Percentiles rank a stretch among this genome's conserved stretches.
Conservation (phyloP, 495 filamentous ascomycete species). For the Stereocaulon alpinum region DNA sequence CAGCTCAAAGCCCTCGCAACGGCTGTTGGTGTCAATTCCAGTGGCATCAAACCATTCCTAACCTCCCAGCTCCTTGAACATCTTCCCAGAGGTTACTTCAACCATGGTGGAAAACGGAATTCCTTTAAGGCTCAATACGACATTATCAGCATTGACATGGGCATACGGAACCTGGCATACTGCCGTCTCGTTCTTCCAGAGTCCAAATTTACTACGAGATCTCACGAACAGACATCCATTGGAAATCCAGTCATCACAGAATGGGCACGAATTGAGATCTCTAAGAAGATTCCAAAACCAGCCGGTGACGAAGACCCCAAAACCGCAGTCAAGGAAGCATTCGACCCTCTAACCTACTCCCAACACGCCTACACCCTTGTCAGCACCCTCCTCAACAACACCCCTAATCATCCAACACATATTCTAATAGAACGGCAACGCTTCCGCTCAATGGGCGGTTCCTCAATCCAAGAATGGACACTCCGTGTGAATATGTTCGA, state of each 20-base stretch:
- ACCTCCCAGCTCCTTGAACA: constrained; percentile 16
- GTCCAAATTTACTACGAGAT: background rate
- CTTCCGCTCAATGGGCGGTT: constrained; percentile 56
- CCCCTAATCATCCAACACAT: constrained; percentile 48
- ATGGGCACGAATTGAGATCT: constrained; percentile 21
- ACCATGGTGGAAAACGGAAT: background rate
- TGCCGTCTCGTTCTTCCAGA: constrained; percentile 44
- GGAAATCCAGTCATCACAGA: constrained; percentile 6
- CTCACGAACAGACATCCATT: background rate
- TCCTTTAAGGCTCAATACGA: constrained; percentile 1
- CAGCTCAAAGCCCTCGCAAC: constrained; percentile 43
- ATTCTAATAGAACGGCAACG: constrained; percentile 87
- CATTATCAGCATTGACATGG: constrained; percentile 87
- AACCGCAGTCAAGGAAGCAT: constrained; percentile 33
- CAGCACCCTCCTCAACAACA: constrained; percentile 31
- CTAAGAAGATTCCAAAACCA: background rate
- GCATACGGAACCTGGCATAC: constrained; percentile 79
- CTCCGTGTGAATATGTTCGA: constrained; percentile 84
- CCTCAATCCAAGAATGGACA: constrained; percentile 78
- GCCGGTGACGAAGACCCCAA: background rate
- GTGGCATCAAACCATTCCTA: constrained; percentile 41
- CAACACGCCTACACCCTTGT: constrained; percentile 53
- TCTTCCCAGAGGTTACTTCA: constrained; percentile 7
- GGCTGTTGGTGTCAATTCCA: constrained; percentile 40
- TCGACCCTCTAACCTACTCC: constrained; percentile 48